These are phyloP conservation scores for Debaryomycetaceae sp. DNA, from an alignment of 1,139 yeast genomes.

Conservation along the genomic window DNA sequence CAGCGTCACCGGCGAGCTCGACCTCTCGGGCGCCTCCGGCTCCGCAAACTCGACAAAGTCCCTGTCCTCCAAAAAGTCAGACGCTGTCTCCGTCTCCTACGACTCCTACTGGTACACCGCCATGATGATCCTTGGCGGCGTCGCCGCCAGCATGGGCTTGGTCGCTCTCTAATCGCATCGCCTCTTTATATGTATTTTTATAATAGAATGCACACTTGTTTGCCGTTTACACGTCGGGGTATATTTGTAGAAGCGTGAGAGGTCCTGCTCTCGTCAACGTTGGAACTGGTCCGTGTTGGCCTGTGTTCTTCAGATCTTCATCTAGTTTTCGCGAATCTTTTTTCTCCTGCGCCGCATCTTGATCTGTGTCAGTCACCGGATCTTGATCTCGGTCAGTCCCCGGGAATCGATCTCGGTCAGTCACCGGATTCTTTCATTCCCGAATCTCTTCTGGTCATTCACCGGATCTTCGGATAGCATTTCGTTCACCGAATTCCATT, in stretches of 20 bases:
- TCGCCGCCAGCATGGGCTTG: slow-evolving; percentile 11
- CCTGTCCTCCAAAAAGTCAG: slow-evolving; percentile 5
- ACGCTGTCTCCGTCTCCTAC: slow-evolving; percentile 2
- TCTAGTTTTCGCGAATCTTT: too few species aligned
- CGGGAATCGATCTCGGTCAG: too few species aligned
- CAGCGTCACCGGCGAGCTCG: slow-evolving; percentile 9
- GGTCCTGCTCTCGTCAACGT: neutral
- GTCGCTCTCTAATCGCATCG: slow-evolving; percentile 6
- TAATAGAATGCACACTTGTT: neutral
- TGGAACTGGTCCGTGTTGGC: too few species aligned
- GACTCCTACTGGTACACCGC: neutral
- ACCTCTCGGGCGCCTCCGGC: slow-evolving; percentile 4
- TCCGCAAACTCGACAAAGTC: slow-evolving; percentile 3
- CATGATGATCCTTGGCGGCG: neutral
- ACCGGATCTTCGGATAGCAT: too few species aligned
- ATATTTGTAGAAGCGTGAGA: neutral
- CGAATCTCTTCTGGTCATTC: too few species aligned
- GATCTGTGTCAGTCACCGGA: too few species aligned
- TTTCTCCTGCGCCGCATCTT: too few species aligned
- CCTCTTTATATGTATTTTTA: neutral
- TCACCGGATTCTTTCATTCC: too few species aligned
- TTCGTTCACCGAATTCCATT: too few species aligned
- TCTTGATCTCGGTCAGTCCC: too few species aligned
- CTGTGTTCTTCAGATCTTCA: too few species aligned
- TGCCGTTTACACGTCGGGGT: neutral